Percentiles rank a stretch among this genome's conserved stretches.
These are phyloP conservation scores for Chlorella variabilis DNA, from an alignment of 163 green algal species.

Conservation along the genomic window DNA sequence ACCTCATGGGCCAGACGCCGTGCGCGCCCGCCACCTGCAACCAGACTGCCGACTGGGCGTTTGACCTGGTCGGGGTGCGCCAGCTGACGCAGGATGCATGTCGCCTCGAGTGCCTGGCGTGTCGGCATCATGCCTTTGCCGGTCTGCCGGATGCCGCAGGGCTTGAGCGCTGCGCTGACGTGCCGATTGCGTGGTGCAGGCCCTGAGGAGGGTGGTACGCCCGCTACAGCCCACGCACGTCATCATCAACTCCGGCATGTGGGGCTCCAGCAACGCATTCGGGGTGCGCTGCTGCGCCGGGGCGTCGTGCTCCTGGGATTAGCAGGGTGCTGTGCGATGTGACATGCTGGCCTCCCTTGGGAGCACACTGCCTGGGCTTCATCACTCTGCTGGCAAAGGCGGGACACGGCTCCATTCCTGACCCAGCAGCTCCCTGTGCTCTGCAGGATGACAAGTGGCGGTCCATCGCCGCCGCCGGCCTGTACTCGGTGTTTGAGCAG, in stretches of 20 bases:
- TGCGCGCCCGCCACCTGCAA: conserved; percentile 20
- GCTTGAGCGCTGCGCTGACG: too few species aligned
- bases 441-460: background rate
- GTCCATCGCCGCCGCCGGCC: conserved; percentile 1
- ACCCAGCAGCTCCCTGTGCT: too few species aligned
- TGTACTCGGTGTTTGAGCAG: conserved; percentile 1
- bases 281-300: background rate
- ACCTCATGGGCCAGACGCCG: background rate
- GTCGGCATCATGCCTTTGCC: too few species aligned
- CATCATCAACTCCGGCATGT: conserved; percentile 22
- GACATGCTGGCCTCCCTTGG: too few species aligned
- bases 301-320: too few species aligned
- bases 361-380: too few species aligned
- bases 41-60: background rate
- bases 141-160: too few species aligned
- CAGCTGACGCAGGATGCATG: too few species aligned
- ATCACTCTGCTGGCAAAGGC: too few species aligned
- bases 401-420: too few species aligned
- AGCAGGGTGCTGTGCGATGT: too few species aligned
- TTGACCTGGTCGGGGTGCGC: conserved; percentile 9
- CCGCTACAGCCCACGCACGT: conserved; percentile 11
- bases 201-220: background rate
- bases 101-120: too few species aligned
- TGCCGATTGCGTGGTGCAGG: conserved; percentile 5
- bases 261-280: conserved; percentile 18